Base-by-base conservation (phyloP, 1,284 basidiomycete species). In the Ceratobasidium sp. region DNA sequence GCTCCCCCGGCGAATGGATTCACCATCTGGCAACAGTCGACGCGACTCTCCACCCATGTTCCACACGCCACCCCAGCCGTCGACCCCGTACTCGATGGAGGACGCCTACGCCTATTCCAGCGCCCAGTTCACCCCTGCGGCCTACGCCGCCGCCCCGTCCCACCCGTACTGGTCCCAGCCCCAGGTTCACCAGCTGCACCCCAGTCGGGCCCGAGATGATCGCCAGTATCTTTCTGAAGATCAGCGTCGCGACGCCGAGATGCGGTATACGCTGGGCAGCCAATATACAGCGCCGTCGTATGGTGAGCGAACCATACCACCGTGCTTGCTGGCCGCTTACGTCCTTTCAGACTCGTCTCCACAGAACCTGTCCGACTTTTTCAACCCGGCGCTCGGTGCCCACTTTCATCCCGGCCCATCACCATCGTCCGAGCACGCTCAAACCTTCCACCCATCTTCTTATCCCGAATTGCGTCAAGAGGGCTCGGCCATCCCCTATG, bases 311-410 rank as follows among this genome's bases (percentile, higher is more conserved):
- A 4, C 10, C n/a, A 4, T 33, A n/a, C 20, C 71, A 16, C 23
- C 12, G 18, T 0, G n/a, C 6, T 10, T 23, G 54, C 33, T 35
- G 65, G 10, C 59, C 46, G 59, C 48, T 52, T 30, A 54, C 41
- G 20, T 46, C 16, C 8, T 14, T 7, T 33, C 71, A 74, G 71
- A 74, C 30, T 74, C 71, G 27, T 64, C 71, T 48, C 69, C 69
- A 4, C 71, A 74, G 71, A 65, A 64, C 46, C 33, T 74, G 71
- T 59, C 71, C 59, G 71, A 74, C 59, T 74, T 74, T 64, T 74
- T 74, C 71, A 74, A 65, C 71, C 71, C 71, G 12, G 57, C 41
- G 5, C 57, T 48, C 48, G 71, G 59, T 16, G 12, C 57, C 1
- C 71, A 74, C 41, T 74, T 74, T 57, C 71, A 74, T 64, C 71